Evolutionary conservation across 495 filamentous ascomycete genomes (phyloP), one percentile per base, ranked within the genome.

Genomic region (Rostrohypoxylon terebratum): DNA sequence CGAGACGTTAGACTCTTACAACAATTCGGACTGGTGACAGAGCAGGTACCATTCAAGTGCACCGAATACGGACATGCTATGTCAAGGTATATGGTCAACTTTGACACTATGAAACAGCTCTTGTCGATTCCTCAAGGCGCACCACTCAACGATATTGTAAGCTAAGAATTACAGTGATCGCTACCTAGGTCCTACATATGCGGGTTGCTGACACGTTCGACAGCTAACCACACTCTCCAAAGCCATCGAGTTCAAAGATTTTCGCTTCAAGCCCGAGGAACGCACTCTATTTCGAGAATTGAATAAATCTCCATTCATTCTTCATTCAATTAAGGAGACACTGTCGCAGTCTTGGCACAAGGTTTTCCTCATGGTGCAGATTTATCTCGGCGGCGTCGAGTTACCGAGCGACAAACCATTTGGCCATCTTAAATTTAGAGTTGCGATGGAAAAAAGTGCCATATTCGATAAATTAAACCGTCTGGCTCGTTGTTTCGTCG

Each of bases 31-130:
- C 78, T 98, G 10, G 84, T 97, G 21, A 83, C 82, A 1, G 57
- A 74, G 40, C 81, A 82, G 13, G 77, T 75, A 2, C 77, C 67
- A 9, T 85, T 97, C 40, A 83, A 80, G 54, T 90, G 89, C 31
- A 97, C 94, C 1, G 87, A 90, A 59, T 94, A 91, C 74, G 96
- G 96, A 1, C 85, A 93, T 62, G 92, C 93, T 0, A 99, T 99
- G 96, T 93, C 96, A 40, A 90, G 90, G 59, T 98, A 97, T 77
- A 97, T 94, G 82, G 83, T 99, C 2, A 88, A 90, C n/a, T 97
- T 96, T 72, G 86, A 91, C 47, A 97, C 94, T 0, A 98, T 98
- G 94, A 92, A 90, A 73, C 79, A 84, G 1, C 77, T 98, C 2
- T 77, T 97, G 21, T 81, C 82, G 1, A 81, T 99, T 59, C 85